Evolutionary conservation across 331 rosid genomes (phyloP), one percentile per base, ranked within the genome.

Genomic region (Erythrophleum ivorense): DNA sequence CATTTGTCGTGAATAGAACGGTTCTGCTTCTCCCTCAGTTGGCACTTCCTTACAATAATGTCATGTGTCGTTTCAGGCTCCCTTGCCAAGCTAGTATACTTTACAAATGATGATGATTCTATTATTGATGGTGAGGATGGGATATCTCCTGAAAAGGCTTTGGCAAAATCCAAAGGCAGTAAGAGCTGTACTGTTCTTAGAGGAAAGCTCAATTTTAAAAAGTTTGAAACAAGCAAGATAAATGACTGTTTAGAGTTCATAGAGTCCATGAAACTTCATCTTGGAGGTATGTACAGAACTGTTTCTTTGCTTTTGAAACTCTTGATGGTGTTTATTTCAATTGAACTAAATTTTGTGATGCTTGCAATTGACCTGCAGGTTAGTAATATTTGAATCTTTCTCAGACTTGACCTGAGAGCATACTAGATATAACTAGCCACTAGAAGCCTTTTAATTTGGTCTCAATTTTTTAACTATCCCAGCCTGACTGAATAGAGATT

Each of bases 181-280:
- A 60, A 76, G 81, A 77, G 80, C 57, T 24, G 7, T 60, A 77
- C 84, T 58, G 84, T 86, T 88, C 84, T 91, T 78, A 79, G 86
- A 76, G 98, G 98, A 87, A 95, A 79, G 84, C 94, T 95, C 71
- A 91, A 89, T 85, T 95, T 95, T 83, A 86, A 86, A 64, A 93
- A 85, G 75, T 95, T 95, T 9, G 98, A 95, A 79, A 90, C 98
- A n/a, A 76, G 90, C 91, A 93, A 91, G 85, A 91, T 93, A 69
- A 78, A 87, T 78, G 98, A 95, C 46, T 90, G 96, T 76, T 18
- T 95, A 82, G 94, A 92, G 65, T 95, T 93, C 81, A 90, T 95
- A 68, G 79, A 86, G 73, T 79, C 91, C 85, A 83, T 85, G 90
- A 86, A 86, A 81, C 94, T 93, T 83, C 89, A 88, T 83, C 82